phyloP scores from a whole-genome alignment of 257 asterid species.

The Nicotiana tabacum region DNA sequence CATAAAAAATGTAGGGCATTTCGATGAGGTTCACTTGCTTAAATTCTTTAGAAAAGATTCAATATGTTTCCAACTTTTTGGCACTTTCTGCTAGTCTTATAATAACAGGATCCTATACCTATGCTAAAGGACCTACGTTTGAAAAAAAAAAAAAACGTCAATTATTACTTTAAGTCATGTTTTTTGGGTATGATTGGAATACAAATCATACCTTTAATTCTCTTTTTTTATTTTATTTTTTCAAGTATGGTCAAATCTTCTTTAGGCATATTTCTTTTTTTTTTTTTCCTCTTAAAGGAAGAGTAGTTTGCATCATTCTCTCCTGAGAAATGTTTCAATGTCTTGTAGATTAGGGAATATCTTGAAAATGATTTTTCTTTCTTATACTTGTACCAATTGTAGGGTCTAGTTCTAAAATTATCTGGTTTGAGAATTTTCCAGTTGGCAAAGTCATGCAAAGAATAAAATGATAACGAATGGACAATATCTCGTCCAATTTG shows the following conservation, averaged over 20 bases:
- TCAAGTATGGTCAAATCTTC: slow-evolving; percentile 15
- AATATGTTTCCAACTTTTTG: slow-evolving; percentile 30
- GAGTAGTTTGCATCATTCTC: slow-evolving; percentile 17
- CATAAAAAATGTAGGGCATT: slow-evolving; percentile 26
- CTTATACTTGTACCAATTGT: neutral
- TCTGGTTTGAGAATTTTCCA: slow-evolving; percentile 5
- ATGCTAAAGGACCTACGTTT: neutral
- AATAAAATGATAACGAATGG: slow-evolving; percentile 6
- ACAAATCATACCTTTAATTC: slow-evolving; percentile 1
- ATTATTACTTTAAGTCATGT: slow-evolving; percentile 19
- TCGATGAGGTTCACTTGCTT: slow-evolving; percentile 12
- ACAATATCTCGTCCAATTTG: neutral
- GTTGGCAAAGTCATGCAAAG: slow-evolving; percentile 9
- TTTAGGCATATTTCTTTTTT: slow-evolving; percentile 2
- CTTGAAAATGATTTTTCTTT: slow-evolving; percentile 6
- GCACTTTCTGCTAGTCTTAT: slow-evolving; percentile 8
- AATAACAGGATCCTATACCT: slow-evolving; percentile 15
- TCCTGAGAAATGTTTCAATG: slow-evolving; percentile 8
- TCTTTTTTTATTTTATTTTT: neutral
- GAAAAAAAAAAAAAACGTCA: neutral
- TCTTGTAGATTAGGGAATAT: slow-evolving; percentile 17
- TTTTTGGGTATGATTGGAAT: slow-evolving; percentile 15
- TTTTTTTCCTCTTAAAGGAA: neutral
- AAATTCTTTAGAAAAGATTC: slow-evolving; percentile 31
- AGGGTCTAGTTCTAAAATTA: neutral